A percentile compares a stretch with the other conserved stretches of the same genome.
These are phyloP conservation scores for Candida endomychidarum DNA, from an alignment of 805 yeast species.

Conservation along the genomic window DNA sequence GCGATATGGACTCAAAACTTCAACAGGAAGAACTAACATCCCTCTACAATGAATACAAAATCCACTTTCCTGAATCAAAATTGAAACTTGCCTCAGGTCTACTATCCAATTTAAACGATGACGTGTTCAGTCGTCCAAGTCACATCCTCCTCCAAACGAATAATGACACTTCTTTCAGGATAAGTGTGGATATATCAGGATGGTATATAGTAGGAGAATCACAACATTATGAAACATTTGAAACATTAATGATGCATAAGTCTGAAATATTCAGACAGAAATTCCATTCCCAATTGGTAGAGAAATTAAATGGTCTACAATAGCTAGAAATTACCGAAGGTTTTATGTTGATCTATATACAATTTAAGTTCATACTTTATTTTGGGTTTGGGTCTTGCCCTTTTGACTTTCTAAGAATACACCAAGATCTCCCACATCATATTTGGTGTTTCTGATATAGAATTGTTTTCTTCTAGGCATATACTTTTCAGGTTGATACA, in stretches of 20 bases:
- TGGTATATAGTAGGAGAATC: conserved; percentile 23
- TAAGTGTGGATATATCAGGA: conserved; percentile 28
- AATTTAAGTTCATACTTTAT: conserved; percentile 2
- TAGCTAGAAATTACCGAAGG: too few species aligned
- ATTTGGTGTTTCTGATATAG: conserved; percentile 77
- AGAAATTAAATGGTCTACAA: conserved; percentile 17
- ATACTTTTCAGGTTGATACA: conserved; percentile 71
- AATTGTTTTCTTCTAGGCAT: conserved; percentile 81
- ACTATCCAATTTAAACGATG: conserved; percentile 5
- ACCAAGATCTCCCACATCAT: conserved; percentile 75
- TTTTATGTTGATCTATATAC: conserved; percentile 1
- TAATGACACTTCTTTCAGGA: conserved; percentile 14
- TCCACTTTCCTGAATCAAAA: conserved; percentile 18
- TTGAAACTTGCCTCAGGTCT: conserved; percentile 1
- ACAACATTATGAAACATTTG: conserved; percentile 29
- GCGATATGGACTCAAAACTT: conserved; percentile 10
- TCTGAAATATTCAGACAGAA: conserved; percentile 22
- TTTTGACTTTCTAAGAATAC: conserved; percentile 28
- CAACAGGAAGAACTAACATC: conserved; percentile 19
- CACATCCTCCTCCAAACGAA: conserved; percentile 16
- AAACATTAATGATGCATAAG: conserved; percentile 27
- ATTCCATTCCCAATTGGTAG: conserved; percentile 21
- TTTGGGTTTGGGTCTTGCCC: too few species aligned
- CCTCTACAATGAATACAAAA: conserved; percentile 22
- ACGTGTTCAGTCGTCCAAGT: conserved; percentile 2